Evolutionary conservation across 345 rosid species (phyloP), one percentile per base, ranked within the genome.

Genomic region (Salix udensis): DNA sequence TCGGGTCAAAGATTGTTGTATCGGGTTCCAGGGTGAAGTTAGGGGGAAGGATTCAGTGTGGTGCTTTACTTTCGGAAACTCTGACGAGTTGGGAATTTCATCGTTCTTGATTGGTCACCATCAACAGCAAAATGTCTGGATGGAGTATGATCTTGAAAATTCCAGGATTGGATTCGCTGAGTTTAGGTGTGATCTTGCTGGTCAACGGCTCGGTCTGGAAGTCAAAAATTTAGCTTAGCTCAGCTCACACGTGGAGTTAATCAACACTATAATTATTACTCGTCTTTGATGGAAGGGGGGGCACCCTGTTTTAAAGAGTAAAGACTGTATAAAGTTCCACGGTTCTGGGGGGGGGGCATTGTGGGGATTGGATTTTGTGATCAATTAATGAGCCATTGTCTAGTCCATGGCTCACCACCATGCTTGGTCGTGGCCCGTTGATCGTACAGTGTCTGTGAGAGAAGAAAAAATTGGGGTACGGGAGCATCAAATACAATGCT

Each of bases 61-160:
- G 82, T 92, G 97, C 82, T 87, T 92, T 68, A 88, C 97, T 11
- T 92, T 92, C 74, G 97, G 97, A 40, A 92, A 90, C 80, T 92
- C 94, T 5, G 94, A 92, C 72, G 81, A 89, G 61, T 5, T 92
- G 71, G 94, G 97, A 10, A 79, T 89, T 4, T 94, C 89, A 61
- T 88, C 97, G 26, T 90, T 88, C 67, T 87, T 92, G 84, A 92
- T 92, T 55, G 97, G 97, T 12, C 89, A 92, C 72, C 92, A 89
- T 77, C 97, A 92, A 81, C 97, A 92, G 53, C 94, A 89, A 55
- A 89, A 92, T 81, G 83, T 90, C 71, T 92, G 97, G 97, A 81
- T 92, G 90, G 97, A 92, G 85, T 92, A 85, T 81, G 97, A 92
- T 86, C 72, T 92, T 6, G 87, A 78, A 9, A 87, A 84, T 6